phyloP scores from a whole-genome alignment of 352 stramenopile genomes.

The Pythium graminicola region DNA sequence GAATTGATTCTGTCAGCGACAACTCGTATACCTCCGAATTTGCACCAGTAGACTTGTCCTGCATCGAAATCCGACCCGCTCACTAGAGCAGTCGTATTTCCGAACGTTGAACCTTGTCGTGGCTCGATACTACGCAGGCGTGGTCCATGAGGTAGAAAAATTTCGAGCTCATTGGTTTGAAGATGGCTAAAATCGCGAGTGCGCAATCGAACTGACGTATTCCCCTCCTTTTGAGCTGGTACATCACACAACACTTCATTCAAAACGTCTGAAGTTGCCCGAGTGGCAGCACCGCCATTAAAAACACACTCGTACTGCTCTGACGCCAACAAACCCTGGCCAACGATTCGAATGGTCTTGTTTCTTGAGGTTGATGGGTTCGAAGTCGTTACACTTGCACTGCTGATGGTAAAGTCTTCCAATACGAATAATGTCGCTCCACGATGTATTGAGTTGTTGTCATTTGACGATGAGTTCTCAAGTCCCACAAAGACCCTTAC shows the following conservation, averaged over 20 bases:
- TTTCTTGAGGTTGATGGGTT: background rate
- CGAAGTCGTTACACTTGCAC: background rate
- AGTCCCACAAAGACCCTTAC: background rate
- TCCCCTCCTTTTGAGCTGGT: background rate
- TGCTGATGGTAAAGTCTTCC: slow-evolving; percentile 4
- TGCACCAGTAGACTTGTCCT: background rate
- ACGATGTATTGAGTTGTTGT: background rate
- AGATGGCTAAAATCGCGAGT: slow-evolving; percentile 7
- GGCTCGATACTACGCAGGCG: slow-evolving; percentile 3
- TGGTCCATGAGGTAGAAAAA: background rate
- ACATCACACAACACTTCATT: slow-evolving; percentile 8
- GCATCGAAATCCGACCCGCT: slow-evolving; percentile 6
- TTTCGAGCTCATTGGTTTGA: slow-evolving; percentile 7
- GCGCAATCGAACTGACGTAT: slow-evolving; percentile 5
- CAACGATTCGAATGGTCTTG: slow-evolving; percentile 5
- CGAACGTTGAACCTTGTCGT: background rate
- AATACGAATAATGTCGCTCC: slow-evolving; percentile 3
- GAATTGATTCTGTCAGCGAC: slow-evolving; percentile 7
- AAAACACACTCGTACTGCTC: slow-evolving; percentile 21
- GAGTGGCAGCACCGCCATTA: background rate
- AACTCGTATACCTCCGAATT: slow-evolving; percentile 7
- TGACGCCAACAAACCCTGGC: slow-evolving; percentile 11
- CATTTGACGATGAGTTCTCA: background rate
- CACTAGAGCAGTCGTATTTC: slow-evolving; percentile 12
- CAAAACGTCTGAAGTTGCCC: background rate